These are phyloP conservation scores for Fusarium tricinctum DNA, from an alignment of 2,329 filamentous ascomycete species.

Conservation along the genomic window DNA sequence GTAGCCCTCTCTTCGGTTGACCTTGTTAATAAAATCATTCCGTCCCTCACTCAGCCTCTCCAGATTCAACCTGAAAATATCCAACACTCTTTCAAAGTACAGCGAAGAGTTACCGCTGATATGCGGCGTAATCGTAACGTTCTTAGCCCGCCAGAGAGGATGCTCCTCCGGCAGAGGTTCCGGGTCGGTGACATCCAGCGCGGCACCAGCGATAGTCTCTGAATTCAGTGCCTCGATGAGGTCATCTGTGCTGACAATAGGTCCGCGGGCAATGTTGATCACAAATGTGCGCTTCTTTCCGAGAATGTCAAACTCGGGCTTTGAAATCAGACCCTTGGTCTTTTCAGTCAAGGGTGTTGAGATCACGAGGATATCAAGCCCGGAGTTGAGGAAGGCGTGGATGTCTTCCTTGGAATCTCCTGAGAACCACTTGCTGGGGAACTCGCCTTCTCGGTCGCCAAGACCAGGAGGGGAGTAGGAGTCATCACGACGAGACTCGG, in stretches of 20 bases:
- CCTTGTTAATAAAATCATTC: conserved; percentile 57
- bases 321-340: conserved; percentile 66
- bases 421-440: conserved; percentile 67
- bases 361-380: conserved; percentile 68
- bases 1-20: conserved; percentile 56
- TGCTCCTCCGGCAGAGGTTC: conserved; percentile 79
- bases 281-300: conserved; percentile 68
- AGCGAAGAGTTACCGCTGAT: conserved; percentile 59
- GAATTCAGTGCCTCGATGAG: conserved; percentile 71
- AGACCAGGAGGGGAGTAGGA: conserved; percentile 79
- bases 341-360: conserved; percentile 64
- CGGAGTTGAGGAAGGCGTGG: conserved; percentile 64
- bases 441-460: conserved; percentile 64
- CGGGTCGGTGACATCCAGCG: conserved; percentile 83
- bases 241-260: conserved; percentile 65
- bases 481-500: conserved; percentile 72
- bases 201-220: conserved; percentile 70
- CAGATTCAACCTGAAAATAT: conserved; percentile 61
- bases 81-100: conserved; percentile 59
- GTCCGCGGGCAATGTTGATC: conserved; percentile 78
- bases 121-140: conserved; percentile 74
- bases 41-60: conserved; percentile 54
- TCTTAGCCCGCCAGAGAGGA: conserved; percentile 77
- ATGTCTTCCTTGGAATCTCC: conserved; percentile 60
- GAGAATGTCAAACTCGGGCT: conserved; percentile 63